Evolutionary conservation across 805 yeast genomes (phyloP).

Genomic region (Teunomyces lycoperdinae): DNA sequence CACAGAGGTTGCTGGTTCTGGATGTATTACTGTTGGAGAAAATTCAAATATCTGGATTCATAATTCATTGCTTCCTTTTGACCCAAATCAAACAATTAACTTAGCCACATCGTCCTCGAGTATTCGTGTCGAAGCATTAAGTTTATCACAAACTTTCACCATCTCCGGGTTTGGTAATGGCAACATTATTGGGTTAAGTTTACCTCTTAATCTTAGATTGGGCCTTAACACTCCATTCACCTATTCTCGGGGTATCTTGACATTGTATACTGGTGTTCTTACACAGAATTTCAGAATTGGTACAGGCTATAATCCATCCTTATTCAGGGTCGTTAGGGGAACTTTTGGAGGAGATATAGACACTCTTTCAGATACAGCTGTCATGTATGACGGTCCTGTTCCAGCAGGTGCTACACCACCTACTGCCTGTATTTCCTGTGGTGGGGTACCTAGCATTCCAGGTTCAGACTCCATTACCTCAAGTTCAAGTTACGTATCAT

Average conservation of each 20-base stretch:
- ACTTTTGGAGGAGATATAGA: not conserved
- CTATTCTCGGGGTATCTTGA: slow-evolving; percentile 7
- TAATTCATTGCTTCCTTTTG: not conserved
- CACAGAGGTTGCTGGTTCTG: slow-evolving; percentile 14
- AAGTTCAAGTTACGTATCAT: not conserved
- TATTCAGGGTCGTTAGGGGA: slow-evolving; percentile 1
- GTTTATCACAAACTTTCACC: not conserved
- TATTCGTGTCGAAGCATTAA: not conserved
- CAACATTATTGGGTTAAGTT: slow-evolving; percentile 4
- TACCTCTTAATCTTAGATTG: not conserved
- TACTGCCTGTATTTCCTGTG: slow-evolving; percentile 5
- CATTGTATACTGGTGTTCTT: slow-evolving; percentile 2
- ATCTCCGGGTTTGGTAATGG: slow-evolving; percentile 6
- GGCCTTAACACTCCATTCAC: not conserved
- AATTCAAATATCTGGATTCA: slow-evolving; percentile 7
- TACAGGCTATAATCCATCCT: slow-evolving; percentile 16
- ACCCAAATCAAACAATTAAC: slow-evolving; percentile 3
- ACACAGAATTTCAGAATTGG: slow-evolving; percentile 17
- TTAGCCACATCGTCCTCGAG: slow-evolving; percentile 6
- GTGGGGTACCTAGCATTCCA: not conserved
- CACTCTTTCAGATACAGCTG: slow-evolving; percentile 1
- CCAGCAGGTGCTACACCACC: slow-evolving; percentile 4
- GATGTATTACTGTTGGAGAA: slow-evolving; percentile 18
- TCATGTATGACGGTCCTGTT: slow-evolving; percentile 5
- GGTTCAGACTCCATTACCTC: not conserved